Conservation (phyloP, 192 early-diverging fungal genomes). For the Podila minutissima region DNA sequence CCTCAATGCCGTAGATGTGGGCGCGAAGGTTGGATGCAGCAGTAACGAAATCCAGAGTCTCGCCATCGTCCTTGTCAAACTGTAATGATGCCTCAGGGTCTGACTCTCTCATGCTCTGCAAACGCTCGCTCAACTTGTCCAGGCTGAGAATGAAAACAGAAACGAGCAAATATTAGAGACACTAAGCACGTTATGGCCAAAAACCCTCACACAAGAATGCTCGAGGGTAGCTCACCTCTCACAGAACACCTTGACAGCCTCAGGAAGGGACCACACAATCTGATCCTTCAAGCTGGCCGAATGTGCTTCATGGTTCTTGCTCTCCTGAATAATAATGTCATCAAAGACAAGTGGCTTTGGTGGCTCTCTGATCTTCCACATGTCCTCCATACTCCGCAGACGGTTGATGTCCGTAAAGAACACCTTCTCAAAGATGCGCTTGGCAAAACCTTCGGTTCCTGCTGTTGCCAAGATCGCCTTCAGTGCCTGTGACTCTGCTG, state of each 20-base stretch:
- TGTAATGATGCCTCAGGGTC: conserved; percentile 64
- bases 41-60: conserved; percentile 93
- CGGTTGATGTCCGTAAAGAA: conserved; percentile 84
- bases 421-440: conserved; percentile 80
- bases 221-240: conserved; percentile 61
- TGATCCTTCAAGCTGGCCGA: conserved; percentile 68
- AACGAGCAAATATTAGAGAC: not conserved
- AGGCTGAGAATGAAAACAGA: conserved; percentile 52
- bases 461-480: conserved; percentile 70
- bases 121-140: conserved; percentile 57
- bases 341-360: conserved; percentile 78
- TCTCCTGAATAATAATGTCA: conserved; percentile 26
- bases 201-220: not conserved
- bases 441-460: conserved; percentile 67
- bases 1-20: conserved; percentile 80
- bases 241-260: conserved; percentile 77
- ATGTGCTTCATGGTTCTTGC: conserved; percentile 2
- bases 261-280: conserved; percentile 72
- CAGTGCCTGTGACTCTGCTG: conserved; percentile 77
- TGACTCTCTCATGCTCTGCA: conserved; percentile 50
- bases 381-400: conserved; percentile 83
- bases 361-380: conserved; percentile 82
- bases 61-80: conserved; percentile 98
- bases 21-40: conserved; percentile 91
- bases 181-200: not conserved